These are phyloP conservation scores for Sordariomycetes sp. DNA, from an alignment of 2,329 filamentous ascomycete genomes.

Conservation along the genomic window DNA sequence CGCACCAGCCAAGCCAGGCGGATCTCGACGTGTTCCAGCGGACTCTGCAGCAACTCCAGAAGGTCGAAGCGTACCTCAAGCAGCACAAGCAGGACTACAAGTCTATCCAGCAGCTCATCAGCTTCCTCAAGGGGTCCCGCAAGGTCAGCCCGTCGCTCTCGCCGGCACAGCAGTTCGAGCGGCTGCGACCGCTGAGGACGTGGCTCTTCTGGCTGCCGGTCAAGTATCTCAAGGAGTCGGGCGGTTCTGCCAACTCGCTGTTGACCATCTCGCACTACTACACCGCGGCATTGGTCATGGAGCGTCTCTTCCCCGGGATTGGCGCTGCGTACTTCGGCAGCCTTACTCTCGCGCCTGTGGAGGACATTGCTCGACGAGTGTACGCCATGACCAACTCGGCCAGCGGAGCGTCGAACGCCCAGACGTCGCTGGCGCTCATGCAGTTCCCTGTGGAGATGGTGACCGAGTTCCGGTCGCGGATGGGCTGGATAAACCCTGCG, in stretches of 20 bases:
- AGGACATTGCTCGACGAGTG: constrained; percentile 73
- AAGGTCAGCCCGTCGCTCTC: constrained; percentile 60
- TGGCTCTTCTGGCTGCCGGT: constrained; percentile 97
- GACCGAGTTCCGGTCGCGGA: constrained; percentile 55
- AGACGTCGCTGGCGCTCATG: constrained; percentile 57
- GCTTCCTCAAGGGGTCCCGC: constrained; percentile 61
- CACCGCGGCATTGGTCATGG: constrained; percentile 75
- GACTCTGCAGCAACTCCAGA: constrained; percentile 55
- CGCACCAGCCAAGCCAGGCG: constrained; percentile 55
- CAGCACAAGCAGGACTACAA: constrained; percentile 60
- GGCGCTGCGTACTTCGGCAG: constrained; percentile 81
- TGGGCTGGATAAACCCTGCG: constrained; percentile 54
- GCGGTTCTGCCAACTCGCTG: constrained; percentile 65
- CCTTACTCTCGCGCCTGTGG: constrained; percentile 68
- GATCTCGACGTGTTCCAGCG: constrained; percentile 59
- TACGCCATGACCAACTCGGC: constrained; percentile 55
- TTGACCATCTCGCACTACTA: constrained; percentile 87
- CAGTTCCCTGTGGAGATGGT: constrained; percentile 62
- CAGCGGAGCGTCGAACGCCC: constrained; percentile 37
- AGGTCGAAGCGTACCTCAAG: constrained; percentile 57
- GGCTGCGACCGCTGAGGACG: constrained; percentile 75
- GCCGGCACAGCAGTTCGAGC: constrained; percentile 78
- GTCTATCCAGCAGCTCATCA: constrained; percentile 57
- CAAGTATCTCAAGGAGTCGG: constrained; percentile 66
- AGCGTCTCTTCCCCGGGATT: constrained; percentile 85